Evolutionary conservation across 257 asterid species (phyloP).

Genomic region (Nicotiana attenuata): DNA sequence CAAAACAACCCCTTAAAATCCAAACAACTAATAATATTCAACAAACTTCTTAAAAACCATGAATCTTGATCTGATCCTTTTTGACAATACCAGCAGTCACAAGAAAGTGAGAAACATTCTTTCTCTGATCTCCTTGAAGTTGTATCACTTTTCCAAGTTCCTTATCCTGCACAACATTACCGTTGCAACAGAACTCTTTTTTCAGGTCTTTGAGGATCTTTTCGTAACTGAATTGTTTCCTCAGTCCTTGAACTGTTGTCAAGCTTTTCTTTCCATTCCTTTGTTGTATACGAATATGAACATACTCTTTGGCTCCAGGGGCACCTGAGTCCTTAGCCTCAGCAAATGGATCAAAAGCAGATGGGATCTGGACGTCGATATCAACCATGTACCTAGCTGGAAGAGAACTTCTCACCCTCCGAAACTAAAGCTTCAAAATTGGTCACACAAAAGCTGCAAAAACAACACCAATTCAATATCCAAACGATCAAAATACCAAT

Average conservation of each 20-base stretch:
- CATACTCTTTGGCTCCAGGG: conserved; percentile 68
- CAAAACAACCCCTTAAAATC: neutral
- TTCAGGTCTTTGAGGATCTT: conserved; percentile 71
- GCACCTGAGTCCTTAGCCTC: conserved; percentile 67
- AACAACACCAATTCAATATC: neutral
- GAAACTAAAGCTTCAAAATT: neutral
- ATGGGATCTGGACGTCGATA: conserved; percentile 49
- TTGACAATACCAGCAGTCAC: conserved; percentile 47
- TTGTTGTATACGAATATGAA: conserved; percentile 80
- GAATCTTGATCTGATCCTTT: conserved; percentile 79
- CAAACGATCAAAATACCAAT: neutral
- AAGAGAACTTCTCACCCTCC: conserved; percentile 9
- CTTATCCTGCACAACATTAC: conserved; percentile 75
- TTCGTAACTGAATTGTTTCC: conserved; percentile 64
- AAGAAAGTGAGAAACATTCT: conserved; percentile 68
- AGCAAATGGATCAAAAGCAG: conserved; percentile 69
- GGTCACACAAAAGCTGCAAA: conserved; percentile 4
- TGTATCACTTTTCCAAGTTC: conserved; percentile 78
- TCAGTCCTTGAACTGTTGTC: conserved; percentile 76
- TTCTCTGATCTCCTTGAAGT: conserved; percentile 86
- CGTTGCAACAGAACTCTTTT: conserved; percentile 85
- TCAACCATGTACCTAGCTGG: conserved; percentile 63
- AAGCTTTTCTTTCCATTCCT: conserved; percentile 80
- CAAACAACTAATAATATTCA: neutral
- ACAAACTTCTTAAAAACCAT: conserved; percentile 50